A percentile compares a stretch with the other conserved stretches of the same genome.
Conservation (phyloP, 805 yeast species). For the Starmerella roubikii region DNA sequence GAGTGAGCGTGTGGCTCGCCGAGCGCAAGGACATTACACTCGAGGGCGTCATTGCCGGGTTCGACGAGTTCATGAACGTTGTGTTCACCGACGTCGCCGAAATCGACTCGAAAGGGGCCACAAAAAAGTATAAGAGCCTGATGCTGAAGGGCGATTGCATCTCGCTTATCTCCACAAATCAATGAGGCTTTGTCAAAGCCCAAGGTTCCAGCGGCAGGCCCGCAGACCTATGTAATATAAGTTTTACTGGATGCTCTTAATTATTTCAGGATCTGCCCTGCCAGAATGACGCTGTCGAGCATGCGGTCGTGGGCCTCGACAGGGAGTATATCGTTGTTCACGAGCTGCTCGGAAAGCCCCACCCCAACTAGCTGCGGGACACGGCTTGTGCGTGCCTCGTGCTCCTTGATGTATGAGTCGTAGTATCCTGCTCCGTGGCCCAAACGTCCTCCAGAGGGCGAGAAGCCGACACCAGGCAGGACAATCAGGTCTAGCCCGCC, state of each 20-base stretch:
- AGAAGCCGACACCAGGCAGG: conserved; percentile 79
- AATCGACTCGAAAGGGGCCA: conserved; percentile 38
- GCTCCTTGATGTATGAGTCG: conserved; percentile 54
- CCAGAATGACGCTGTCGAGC: conserved; percentile 43
- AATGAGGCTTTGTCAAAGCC: too few species aligned
- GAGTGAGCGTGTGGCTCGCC: conserved; percentile 75
- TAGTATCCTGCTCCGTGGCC: conserved; percentile 95
- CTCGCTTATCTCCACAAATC: conserved; percentile 42
- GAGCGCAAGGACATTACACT: conserved; percentile 70
- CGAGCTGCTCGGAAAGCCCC: conserved; percentile 52
- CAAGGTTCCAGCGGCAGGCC: too few species aligned
- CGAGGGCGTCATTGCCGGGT: conserved; percentile 73
- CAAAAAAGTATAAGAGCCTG: conserved; percentile 38
- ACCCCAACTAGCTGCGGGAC: conserved; percentile 37
- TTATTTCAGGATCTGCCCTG: conserved; percentile 16
- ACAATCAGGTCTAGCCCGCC: conserved; percentile 55
- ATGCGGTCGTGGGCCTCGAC: conserved; percentile 49
- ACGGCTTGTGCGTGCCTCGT: not conserved
- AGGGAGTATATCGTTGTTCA: conserved; percentile 33
- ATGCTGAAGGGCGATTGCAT: conserved; percentile 89
- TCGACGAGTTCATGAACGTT: conserved; percentile 93
- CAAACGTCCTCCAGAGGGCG: conserved; percentile 38
- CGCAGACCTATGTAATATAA: not conserved
- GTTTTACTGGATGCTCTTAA: not conserved
- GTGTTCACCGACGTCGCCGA: conserved; percentile 54